A percentile compares a stretch with the other conserved stretches of the same genome.
Conservation (phyloP, 2,329 filamentous ascomycete species). For the Arthroderma uncinatum region DNA sequence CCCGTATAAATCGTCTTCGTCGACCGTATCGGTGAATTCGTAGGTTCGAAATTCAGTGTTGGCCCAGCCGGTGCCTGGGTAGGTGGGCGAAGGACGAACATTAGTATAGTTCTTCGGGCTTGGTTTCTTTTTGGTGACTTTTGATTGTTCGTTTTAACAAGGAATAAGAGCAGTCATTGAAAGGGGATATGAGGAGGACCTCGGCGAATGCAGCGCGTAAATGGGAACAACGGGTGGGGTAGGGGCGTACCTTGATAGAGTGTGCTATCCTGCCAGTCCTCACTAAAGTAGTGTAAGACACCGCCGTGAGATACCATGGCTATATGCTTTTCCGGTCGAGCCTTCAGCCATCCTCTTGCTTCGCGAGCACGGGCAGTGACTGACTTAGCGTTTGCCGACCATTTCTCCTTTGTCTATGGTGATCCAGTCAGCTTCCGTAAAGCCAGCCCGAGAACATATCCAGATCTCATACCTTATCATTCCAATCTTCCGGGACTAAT, state of each 20-base stretch:
- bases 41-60: constrained; percentile 65
- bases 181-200: constrained; percentile 6
- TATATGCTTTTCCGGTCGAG: constrained; percentile 51
- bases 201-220: background rate
- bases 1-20: constrained; percentile 37
- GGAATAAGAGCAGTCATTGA: background rate
- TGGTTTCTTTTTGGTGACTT: constrained; percentile 17
- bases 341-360: constrained; percentile 48
- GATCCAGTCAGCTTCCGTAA: background rate
- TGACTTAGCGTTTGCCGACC: constrained; percentile 38
- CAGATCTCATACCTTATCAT: constrained; percentile 46
- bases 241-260: constrained; percentile 33
- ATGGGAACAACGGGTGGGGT: background rate
- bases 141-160: constrained; percentile 5
- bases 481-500: constrained; percentile 57
- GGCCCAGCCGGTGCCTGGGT: constrained; percentile 56
- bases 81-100: constrained; percentile 12
- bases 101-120: constrained; percentile 17
- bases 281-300: constrained; percentile 72
- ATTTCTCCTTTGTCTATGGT: constrained; percentile 29
- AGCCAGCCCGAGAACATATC: background rate
- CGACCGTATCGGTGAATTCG: constrained; percentile 46
- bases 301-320: constrained; percentile 73
- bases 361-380: constrained; percentile 51
- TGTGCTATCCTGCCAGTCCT: constrained; percentile 59